Evolutionary conservation across 345 rosid genomes (phyloP), one percentile per base, ranked within the genome.

Genomic region (Triadica sebifera): DNA sequence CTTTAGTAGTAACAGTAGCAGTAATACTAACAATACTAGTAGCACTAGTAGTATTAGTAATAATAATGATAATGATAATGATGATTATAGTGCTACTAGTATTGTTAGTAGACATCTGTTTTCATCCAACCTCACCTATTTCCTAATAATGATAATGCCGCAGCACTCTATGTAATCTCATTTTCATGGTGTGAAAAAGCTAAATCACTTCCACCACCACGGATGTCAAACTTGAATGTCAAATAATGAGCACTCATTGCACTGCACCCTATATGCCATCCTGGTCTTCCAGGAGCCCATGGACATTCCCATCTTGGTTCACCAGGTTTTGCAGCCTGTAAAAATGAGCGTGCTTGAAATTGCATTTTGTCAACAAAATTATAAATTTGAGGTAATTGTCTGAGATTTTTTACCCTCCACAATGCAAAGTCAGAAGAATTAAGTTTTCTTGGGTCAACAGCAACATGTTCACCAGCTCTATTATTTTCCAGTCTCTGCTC

Each of bases 201-300:
- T 78, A 86, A 83, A 85, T 90, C 93, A 38, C 84, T 86, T 79
- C 96, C 97, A 77, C 93, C 96, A 29, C 96, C 94, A 77, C 90
- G 97, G 71, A 94, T 89, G 73, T 88, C 98, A 74, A 93, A 91
- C 72, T 81, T 84, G 67, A 75, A 75, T 39, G 92, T 79, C 67
- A 91, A 81, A 82, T 87, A 88, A 72, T 79, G 84, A 43, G 86
- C 89, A 87, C 93, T 93, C 98, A 89, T 91, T 16, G 98, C 94
- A 79, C 97, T 91, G 88, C 97, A 93, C 82, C 92, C 98, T n/a
- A 92, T 92, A 73, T 94, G 97, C 97, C 98, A 92, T 57, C 97
- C 98, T 6, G 95, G 98, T 77, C 98, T 88, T 72, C 98, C 98
- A 59, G 37, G 88, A 77, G 94, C 96, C 98, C 97, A 92, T 0